Evolutionary conservation across 495 filamentous ascomycete genomes (phyloP), one percentile per base, ranked within the genome.

Genomic region (Lasiosphaeriaceae sp.): DNA sequence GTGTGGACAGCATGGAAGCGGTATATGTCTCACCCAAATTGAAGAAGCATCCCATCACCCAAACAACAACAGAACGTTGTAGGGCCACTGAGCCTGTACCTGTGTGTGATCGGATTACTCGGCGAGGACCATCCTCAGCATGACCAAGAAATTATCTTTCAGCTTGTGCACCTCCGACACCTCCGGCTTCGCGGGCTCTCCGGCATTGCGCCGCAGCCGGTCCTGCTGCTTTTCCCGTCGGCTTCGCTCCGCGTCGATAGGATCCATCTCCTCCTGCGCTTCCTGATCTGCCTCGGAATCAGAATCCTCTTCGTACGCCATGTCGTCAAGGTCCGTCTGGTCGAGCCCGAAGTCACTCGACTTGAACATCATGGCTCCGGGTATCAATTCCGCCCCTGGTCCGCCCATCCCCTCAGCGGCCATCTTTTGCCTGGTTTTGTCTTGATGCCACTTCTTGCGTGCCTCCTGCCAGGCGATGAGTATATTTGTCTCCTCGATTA

Each of bases 401-500:
- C 52, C 62, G 21, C 72, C 78, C 0, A 73, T 78, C 6, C 86
- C 89, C 57, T 90, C 90, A 16, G 89, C 89, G 4, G 94, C 94
- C 94, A 98, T 97, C 79, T 98, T 98, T 75, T 96, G 94, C 55
- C 92, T 77, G 8, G 94, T 98, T 77, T 98, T 98, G 70, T 95
- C 90, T 55, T 95, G 83, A 63, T 98, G 94, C 94, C 94, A 98
- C 67, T 89, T 88, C 77, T 97, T 97, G 46, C 95, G 79, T 54
- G 88, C 89, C 68, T 90, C 90, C 65, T 98, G 94, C 94, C 94
- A 98, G 53, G 87, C 79, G 53, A 98, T 92, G 20, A 98, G 78
- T 26, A 74, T 70, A 66, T 97, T 81, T 60, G 97, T 90, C 71
- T 98, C 94, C 1, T 72, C 69, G n/a, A 93, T 82, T 0, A 88